Base-by-base conservation (phyloP, 257 asterid species). In the Hygrophila difformis region DNA sequence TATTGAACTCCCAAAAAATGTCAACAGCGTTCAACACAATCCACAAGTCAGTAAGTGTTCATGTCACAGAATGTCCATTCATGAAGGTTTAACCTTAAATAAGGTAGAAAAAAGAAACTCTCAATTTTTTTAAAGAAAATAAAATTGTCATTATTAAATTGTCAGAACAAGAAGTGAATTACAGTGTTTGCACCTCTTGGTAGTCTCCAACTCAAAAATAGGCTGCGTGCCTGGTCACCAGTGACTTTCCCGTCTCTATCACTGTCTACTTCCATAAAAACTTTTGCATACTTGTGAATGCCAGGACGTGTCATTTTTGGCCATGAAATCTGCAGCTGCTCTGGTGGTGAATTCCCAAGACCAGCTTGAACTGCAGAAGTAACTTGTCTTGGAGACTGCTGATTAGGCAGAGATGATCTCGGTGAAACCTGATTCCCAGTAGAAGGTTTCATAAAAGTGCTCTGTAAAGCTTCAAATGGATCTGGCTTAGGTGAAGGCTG, bases 231-330 rank as follows among this genome's bases (percentile, higher is more conserved):
- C 78, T 89, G 86, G 61, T 75, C 83, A 47, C 98, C 94, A 38
- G 85, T 69, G 44, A 89, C 82, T 70, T 71, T 89, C 44, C 96
- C 94, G 68, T 79, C 93, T 74, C 93, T 79, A 56, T 82, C 93
- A 18, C 75, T 67, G 71, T 89, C 98, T 46, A 82, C 94, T 61
- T 85, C 93, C 93, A 73, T 68, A 61, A 89, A 89, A 57, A 89
- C 92, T 67, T 79, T 85, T 20, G 81, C 83, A 68, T 89, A 89
- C 65, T 85, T 89, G 45, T 89, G 98, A 79, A 89, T 69, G 53
- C 91, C 72, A 68, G 94, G 76, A 48, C 82, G 93, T 37, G 94
- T 79, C 98, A 89, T 82, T 77, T 89, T 89, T 44, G 94, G 96
- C 98, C 98, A 89, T 38, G 94, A 58, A 33, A 41, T 49, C 63